Evolutionary conservation across 768 basidiomycete species (phyloP), one percentile per base, ranked within the genome.

Genomic region (Termitomyces sp.): DNA sequence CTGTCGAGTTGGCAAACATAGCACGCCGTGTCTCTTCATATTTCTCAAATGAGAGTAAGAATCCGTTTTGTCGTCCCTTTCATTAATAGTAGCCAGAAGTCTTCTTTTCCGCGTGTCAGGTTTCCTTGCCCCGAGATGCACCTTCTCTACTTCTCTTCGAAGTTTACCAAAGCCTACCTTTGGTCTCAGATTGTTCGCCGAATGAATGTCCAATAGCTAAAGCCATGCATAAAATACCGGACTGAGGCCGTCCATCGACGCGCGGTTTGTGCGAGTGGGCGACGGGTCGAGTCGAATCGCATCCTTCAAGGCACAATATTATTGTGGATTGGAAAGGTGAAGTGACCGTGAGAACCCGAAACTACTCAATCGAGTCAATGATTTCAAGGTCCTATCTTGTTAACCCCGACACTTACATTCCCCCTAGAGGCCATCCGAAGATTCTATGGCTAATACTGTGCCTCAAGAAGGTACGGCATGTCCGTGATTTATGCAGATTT

Each of bases 381-480:
- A 60, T 54, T 52, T 50, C 35, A 50, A 40, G n/a, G 20, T 26
- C 44, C 20, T 40, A 47, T 20, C 18, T 55, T 8, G 38, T 24
- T 43, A 14, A 46, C 44, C 44, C 33, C 24, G 38, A 24, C 28
- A 32, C 38, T 48, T 22, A 49, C 24, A 53, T 43, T 50, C 38
- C 30, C 22, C 22, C 26, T 40, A 54, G 40, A 45, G 38, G 40
- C 36, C 20, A 54, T 41, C 50, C 46, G 55, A 50, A 45, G 61
- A 58, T 54, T 58, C 58, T 59, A 90, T 91, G 88, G 70, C 84
- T 71, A 78, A 80, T 40, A 80, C 86, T 52, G 87, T 92, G 54
- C 84, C 90, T 55, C 90, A 91, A 65, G 88, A 92, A 81, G 90
- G 90, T 88, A 63, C 62, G 74, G 54, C 60, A 60, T 66, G 59